Conservation (phyloP, 1,284 basidiomycete genomes). For the Ceratobasidium sp. region DNA sequence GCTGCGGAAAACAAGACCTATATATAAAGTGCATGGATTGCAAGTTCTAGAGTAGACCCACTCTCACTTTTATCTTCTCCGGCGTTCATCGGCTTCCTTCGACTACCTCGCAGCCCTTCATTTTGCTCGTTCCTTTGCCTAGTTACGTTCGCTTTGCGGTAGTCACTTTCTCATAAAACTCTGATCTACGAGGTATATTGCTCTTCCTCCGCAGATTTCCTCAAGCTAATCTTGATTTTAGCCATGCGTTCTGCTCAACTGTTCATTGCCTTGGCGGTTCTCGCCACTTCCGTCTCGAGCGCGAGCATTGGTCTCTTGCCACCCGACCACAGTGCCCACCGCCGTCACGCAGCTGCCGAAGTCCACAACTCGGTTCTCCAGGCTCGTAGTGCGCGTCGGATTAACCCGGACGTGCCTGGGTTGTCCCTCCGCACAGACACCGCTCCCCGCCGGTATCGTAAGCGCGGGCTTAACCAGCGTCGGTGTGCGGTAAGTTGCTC, state of each 20-base stretch:
- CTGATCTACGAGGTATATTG: constrained; percentile 11
- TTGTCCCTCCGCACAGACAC: background rate
- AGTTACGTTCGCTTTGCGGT: constrained; percentile 8
- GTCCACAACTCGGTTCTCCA: background rate
- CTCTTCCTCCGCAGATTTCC: background rate
- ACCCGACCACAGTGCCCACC: background rate
- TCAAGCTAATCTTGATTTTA: background rate
- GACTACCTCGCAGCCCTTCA: background rate
- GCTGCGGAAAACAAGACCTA: no score
- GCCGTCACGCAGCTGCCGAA: background rate
- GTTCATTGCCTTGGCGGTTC: constrained; percentile 7
- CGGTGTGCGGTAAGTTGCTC: constrained; percentile 23
- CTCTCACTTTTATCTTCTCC: background rate
- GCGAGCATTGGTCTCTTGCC: background rate
- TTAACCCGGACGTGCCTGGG: background rate
- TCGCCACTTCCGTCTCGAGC: constrained; percentile 16
- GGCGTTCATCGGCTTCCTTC: background rate
- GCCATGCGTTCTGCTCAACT: constrained; percentile 17
- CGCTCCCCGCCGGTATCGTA: background rate
- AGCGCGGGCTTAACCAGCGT: constrained; percentile 23
- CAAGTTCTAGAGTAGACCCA: background rate
- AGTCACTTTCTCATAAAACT: background rate
- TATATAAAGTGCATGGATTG: no score
- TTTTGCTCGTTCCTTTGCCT: constrained; percentile 7
- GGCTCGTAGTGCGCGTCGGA: constrained; percentile 2